Evolutionary conservation across 2,329 filamentous ascomycete species (phyloP).

Genomic region (Paramyrothecium sp.): DNA sequence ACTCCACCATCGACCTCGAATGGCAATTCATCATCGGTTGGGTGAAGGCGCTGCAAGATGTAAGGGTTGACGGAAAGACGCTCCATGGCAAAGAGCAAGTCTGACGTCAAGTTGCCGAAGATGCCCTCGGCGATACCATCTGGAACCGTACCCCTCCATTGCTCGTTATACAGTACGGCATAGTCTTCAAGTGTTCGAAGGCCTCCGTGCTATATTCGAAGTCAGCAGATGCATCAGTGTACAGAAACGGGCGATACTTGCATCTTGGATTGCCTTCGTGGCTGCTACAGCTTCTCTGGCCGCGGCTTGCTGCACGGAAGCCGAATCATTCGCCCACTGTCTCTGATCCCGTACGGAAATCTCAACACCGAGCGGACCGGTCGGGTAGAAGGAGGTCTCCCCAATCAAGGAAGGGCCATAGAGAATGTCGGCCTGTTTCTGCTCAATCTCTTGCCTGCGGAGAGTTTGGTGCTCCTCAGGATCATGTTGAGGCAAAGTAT

Average conservation of each 20-base stretch:
- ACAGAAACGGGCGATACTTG: background rate
- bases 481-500: background rate
- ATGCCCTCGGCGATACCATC: conserved; percentile 25
- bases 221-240: background rate
- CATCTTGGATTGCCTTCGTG: background rate
- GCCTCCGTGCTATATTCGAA: conserved; percentile 17
- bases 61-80: conserved; percentile 41
- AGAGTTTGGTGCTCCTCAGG: background rate
- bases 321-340: conserved; percentile 10
- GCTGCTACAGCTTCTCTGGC: background rate
- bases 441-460: background rate
- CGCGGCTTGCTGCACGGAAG: background rate
- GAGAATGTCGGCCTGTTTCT: background rate
- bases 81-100: conserved; percentile 47
- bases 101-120: conserved; percentile 42
- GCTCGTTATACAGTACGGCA: conserved; percentile 35
- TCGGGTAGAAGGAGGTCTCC: conserved; percentile 15
- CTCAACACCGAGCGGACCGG: conserved; percentile 14
- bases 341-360: conserved; percentile 9
- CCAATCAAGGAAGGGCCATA: conserved; percentile 17
- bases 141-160: conserved; percentile 37
- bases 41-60: conserved; percentile 27
- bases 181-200: conserved; percentile 35
- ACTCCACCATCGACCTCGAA: conserved; percentile 32
- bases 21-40: conserved; percentile 26